These are phyloP conservation scores for Kodamaea neixiangensis DNA, from an alignment of 805 yeast genomes.

Conservation along the genomic window DNA sequence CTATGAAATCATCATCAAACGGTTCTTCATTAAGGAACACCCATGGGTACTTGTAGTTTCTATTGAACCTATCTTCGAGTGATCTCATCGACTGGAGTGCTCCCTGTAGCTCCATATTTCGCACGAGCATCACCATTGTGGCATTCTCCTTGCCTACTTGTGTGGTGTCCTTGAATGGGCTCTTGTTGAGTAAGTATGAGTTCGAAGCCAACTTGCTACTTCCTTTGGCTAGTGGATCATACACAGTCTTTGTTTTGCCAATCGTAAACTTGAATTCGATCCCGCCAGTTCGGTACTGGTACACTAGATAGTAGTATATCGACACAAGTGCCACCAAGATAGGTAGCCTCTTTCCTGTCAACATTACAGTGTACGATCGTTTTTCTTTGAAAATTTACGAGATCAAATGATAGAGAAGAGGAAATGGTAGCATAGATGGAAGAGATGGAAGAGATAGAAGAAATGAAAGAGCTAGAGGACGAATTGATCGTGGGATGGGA, in stretches of 20 bases:
- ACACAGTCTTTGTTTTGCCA: constrained; percentile 4
- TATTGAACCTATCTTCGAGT: constrained; percentile 45
- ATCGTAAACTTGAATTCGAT: neutral
- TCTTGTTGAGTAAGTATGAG: constrained; percentile 23
- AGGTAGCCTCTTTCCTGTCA: neutral
- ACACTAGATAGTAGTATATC: constrained; percentile 12
- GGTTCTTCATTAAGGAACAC: constrained; percentile 47
- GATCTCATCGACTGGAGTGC: constrained; percentile 55
- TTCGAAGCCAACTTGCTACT: constrained; percentile 32
- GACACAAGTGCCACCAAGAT: constrained; percentile 12
- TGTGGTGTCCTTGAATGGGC: constrained; percentile 30
- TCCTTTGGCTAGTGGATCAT: constrained; percentile 16
- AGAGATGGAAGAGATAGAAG: neutral
- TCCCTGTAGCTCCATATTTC: constrained; percentile 76
- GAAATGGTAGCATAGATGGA: too few species aligned
- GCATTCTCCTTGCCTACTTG: constrained; percentile 72
- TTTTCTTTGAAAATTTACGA: neutral
- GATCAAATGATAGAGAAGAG: neutral
- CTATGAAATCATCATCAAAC: constrained; percentile 41
- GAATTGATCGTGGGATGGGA: neutral
- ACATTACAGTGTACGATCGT: neutral
- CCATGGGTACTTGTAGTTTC: constrained; percentile 44
- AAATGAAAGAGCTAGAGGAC: neutral
- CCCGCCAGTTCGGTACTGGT: neutral
- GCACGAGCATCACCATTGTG: constrained; percentile 80